Percentiles rank a stretch among this genome's conserved stretches.
Evolutionary conservation across 495 filamentous ascomycete species (phyloP).

Genomic region (Penicillium chermesinum): DNA sequence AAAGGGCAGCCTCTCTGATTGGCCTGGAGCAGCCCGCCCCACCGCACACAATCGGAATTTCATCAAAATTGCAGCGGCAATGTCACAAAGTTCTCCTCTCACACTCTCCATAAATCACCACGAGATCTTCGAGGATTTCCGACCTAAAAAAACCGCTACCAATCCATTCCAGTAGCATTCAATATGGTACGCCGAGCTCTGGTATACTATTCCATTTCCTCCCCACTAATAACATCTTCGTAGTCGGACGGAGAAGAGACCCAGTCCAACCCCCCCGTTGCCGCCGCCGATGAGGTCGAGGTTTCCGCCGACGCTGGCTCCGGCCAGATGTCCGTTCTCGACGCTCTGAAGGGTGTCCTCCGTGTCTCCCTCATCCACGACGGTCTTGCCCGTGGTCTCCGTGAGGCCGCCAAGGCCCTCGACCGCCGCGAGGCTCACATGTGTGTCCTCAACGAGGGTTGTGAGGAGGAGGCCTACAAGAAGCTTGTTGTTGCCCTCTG

Average conservation of each 20-base stretch:
- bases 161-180: neutral
- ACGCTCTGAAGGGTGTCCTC: conserved; percentile 93
- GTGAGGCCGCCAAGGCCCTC: conserved; percentile 95
- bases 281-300: conserved; percentile 83
- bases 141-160: neutral
- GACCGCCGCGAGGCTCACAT: conserved; percentile 98
- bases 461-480: conserved; percentile 99
- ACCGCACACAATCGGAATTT: neutral
- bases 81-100: neutral
- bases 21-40: neutral
- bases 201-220: neutral
- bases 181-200: neutral
- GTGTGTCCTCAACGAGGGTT: conserved; percentile 98
- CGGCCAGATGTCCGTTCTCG: conserved; percentile 95
- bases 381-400: conserved; percentile 94
- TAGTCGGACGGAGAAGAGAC: conserved; percentile 88
- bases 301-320: conserved; percentile 75
- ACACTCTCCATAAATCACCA: neutral
- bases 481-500: conserved; percentile 98
- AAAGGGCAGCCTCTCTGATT: neutral
- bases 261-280: conserved; percentile 62
- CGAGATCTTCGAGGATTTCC: neutral
- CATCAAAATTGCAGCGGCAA: neutral
- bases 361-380: conserved; percentile 99
- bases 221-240: conserved; percentile 11